Percentiles rank a stretch among this genome's conserved stretches.
Conservation (phyloP, 2,329 filamentous ascomycete species). For the Erysiphe pisi region DNA sequence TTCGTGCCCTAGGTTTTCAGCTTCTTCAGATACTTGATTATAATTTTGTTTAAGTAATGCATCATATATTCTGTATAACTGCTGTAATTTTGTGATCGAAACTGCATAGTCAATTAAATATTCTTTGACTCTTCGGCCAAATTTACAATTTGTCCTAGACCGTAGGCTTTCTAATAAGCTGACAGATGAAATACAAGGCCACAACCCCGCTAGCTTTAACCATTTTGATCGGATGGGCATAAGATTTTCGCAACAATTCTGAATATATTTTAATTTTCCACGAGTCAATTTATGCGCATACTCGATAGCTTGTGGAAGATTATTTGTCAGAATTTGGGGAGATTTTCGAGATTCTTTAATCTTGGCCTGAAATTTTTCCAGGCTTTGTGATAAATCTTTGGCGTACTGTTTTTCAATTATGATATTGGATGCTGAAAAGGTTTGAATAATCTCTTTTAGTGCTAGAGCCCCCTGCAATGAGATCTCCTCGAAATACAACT, state of each 20-base stretch:
- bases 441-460: conserved; percentile 35
- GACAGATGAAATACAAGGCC: conserved; percentile 39
- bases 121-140: conserved; percentile 38
- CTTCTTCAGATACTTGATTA: conserved; percentile 38
- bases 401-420: conserved; percentile 39
- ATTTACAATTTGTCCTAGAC: conserved; percentile 34
- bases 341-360: not conserved
- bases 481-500: not conserved
- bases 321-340: not conserved
- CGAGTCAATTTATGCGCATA: conserved; percentile 32
- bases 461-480: conserved; percentile 29
- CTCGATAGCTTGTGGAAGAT: conserved; percentile 30
- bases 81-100: conserved; percentile 40
- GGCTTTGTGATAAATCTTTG: conserved; percentile 37
- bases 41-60: conserved; percentile 36
- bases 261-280: conserved; percentile 32
- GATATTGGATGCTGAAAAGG: conserved; percentile 35
- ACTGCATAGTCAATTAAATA: conserved; percentile 39
- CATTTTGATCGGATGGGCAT: conserved; percentile 36
- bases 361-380: conserved; percentile 34
- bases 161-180: conserved; percentile 41
- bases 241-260: conserved; percentile 33
- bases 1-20: conserved; percentile 38
- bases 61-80: conserved; percentile 40
- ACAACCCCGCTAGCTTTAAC: conserved; percentile 39